phyloP scores from a whole-genome alignment of 768 basidiomycete genomes.

The Baorangia bicolor region DNA sequence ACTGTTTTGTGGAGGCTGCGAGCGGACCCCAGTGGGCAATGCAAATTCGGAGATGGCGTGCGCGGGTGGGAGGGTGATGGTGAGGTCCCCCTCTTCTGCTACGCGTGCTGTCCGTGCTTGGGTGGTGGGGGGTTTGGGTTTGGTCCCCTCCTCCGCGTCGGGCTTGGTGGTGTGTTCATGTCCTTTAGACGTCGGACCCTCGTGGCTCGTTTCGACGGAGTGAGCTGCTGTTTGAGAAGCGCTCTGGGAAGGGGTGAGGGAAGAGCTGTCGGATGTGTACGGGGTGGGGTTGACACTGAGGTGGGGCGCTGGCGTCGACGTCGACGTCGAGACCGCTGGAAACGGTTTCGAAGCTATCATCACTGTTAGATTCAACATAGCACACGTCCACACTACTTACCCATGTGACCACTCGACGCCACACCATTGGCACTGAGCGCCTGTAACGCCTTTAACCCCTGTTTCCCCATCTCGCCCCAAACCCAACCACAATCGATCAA shows the following conservation, averaged over 20 bases:
- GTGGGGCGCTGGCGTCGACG: background rate
- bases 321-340: no score
- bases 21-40: slow-evolving; percentile 23
- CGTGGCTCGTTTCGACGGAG: slow-evolving; percentile 21
- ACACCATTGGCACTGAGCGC: slow-evolving; percentile 2
- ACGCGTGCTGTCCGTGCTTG: background rate
- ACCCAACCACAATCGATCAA: slow-evolving; percentile 67
- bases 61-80: slow-evolving; percentile 24
- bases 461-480: slow-evolving; percentile 68
- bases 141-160: background rate
- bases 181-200: slow-evolving; percentile 9
- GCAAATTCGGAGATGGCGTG: slow-evolving; percentile 29
- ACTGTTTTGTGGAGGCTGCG: background rate
- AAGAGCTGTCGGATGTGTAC: slow-evolving; percentile 55
- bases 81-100: slow-evolving; percentile 7
- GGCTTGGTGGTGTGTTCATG: background rate
- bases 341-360: slow-evolving; percentile 1
- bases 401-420: background rate
- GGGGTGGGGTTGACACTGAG: slow-evolving; percentile 17
- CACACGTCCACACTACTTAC: background rate
- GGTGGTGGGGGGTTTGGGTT: background rate
- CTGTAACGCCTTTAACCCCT: slow-evolving; percentile 43
- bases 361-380: background rate
- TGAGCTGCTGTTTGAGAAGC: slow-evolving; percentile 52
- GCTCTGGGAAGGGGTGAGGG: slow-evolving; percentile 73